phyloP scores from a whole-genome alignment of 2,329 filamentous ascomycete species.

The Aspergillus eucalypticola region DNA sequence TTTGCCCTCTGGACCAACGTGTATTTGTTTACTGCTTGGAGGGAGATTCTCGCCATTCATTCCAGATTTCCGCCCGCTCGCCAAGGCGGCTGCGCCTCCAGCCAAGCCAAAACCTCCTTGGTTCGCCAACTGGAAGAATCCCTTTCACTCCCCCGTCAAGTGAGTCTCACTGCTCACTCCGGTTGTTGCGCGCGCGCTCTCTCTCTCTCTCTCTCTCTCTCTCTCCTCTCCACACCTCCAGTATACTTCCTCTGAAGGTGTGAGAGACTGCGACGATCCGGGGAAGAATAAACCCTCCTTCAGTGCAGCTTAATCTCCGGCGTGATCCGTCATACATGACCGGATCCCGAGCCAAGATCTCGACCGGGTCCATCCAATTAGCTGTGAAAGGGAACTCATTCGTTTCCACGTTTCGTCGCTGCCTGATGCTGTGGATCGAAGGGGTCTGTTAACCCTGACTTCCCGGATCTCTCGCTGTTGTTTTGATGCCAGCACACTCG shows the following conservation, averaged over 20 bases:
- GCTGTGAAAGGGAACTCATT: neutral
- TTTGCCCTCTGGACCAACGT: too few relatives aligned
- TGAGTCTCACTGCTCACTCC: neutral
- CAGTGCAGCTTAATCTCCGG: neutral
- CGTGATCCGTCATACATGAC: constrained; percentile 2
- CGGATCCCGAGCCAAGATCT: constrained; percentile 6
- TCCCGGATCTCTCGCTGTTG: neutral
- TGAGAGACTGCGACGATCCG: neutral
- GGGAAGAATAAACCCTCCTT: neutral
- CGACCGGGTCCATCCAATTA: neutral
- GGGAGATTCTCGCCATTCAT: constrained; percentile 1
- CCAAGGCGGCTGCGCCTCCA: constrained; percentile 16
- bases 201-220: neutral
- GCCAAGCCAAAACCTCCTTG: neutral
- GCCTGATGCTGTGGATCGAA: constrained; percentile 18
- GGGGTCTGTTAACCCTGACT: neutral
- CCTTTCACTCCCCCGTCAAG: neutral
- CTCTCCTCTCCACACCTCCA: neutral
- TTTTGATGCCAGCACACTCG: too few relatives aligned
- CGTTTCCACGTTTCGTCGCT: constrained; percentile 15
- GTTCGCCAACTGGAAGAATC: neutral
- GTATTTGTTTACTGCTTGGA: too few relatives aligned
- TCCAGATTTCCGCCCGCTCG: neutral
- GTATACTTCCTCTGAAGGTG: neutral
- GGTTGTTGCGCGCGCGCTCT: neutral